Evolutionary conservation across 2,329 filamentous ascomycete species (phyloP).

Genomic region (Colletotrichum sp.): DNA sequence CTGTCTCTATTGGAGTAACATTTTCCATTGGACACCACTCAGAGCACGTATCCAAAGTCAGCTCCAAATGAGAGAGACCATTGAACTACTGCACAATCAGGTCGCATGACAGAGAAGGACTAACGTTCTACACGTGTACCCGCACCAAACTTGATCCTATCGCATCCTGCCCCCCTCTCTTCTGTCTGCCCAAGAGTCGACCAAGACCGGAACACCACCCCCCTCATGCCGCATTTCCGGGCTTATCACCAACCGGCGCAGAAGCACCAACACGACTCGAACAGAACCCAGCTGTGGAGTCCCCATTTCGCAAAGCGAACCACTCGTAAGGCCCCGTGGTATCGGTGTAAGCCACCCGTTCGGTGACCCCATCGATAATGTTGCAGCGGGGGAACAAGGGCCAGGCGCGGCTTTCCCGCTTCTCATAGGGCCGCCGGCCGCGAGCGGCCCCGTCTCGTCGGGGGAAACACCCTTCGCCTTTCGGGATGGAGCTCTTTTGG

Average conservation of each 20-base stretch:
- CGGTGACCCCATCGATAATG: not conserved
- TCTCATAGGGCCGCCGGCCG: not conserved
- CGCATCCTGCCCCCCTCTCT: not conserved
- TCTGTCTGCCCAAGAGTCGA: not conserved
- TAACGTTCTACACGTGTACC: not conserved
- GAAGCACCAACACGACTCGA: not conserved
- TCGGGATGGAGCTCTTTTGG: not conserved
- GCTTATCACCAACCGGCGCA: not conserved
- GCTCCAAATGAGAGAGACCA: not conserved
- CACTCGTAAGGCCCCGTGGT: not conserved
- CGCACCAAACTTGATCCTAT: not conserved
- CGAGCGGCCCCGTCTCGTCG: not conserved
- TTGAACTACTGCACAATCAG: not conserved
- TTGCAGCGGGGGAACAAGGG: not conserved
- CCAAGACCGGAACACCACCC: not conserved
- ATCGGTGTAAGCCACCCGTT: not conserved
- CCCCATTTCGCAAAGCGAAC: not conserved
- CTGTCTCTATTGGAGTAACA: not conserved
- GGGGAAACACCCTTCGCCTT: not conserved
- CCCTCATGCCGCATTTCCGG: not conserved
- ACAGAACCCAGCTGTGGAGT: not conserved
- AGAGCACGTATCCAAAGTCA: not conserved
- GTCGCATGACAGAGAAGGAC: not conserved
- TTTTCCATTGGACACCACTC: not conserved
- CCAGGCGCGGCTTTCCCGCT: not conserved